Evolutionary conservation across 257 asterid genomes (phyloP), one percentile per base, ranked within the genome.

Genomic region (Fraxinus cuspidata): DNA sequence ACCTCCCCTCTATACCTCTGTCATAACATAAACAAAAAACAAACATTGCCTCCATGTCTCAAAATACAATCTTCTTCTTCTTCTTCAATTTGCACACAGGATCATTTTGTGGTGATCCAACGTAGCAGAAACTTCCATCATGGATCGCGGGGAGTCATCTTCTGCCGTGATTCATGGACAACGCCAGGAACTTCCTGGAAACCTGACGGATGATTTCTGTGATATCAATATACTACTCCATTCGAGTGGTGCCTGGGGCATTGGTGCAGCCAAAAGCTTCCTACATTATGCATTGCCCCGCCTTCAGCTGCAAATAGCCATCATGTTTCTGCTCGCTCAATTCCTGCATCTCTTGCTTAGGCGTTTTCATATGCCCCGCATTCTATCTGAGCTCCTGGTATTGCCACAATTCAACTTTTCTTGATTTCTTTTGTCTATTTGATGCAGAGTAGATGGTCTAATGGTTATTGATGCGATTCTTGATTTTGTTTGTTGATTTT

Each of bases 381-480:
- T 92, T 76, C 90, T 89, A 74, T 86, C 99, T 12, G 98, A 91
- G 83, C 88, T 94, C 65, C 68, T 88, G 93, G 98, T 94, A 87
- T 16, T 25, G 23, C 31, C 16, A n/a, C 4, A 58, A n/a, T 58
- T 32, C 11, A 4, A 16, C 31, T 44, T 72, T 32, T 58, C 4
- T 25, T 44, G n/a, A 13, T 66, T 67, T 42, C 3, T 40, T 34
- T 32, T 29, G 51, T 34, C 10, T 63, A 72, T 34, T 49, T 66
- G 21, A 21, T 65, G 58, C 47, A n/a, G 35, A 35, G 29, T 47
- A 69, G 13, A 34, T 35, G 53, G n/a, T 44, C 53, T 44, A 44
- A 44, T 44, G 5, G 19, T 13, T 44, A 15, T 13, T 15, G 53
- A 29, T 16, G 75, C 4, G 53, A 44, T 44, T 44, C n/a, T 44